These are phyloP conservation scores for Botrytis tulipae DNA, from an alignment of 2,329 filamentous ascomycete species.

Conservation along the genomic window DNA sequence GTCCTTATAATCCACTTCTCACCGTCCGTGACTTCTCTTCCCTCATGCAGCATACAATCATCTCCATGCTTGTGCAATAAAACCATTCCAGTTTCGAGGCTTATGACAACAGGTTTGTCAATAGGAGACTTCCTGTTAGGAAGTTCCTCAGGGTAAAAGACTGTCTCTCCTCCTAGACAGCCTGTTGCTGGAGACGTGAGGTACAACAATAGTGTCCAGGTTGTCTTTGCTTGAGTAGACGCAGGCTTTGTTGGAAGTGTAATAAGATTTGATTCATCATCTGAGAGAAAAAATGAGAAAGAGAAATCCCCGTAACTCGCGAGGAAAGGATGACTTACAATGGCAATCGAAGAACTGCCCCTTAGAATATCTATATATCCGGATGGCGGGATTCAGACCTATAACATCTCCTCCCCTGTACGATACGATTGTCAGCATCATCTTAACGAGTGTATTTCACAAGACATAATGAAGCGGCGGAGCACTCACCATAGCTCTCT, in stretches of 20 bases:
- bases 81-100: conserved; percentile 78
- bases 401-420: conserved; percentile 78
- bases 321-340: conserved; percentile 61
- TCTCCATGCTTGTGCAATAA: conserved; percentile 86
- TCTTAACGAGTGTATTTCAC: background rate
- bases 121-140: conserved; percentile 44
- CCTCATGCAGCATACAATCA: conserved; percentile 89
- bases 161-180: conserved; percentile 83
- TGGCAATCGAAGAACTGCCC: conserved; percentile 93
- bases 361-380: conserved; percentile 81
- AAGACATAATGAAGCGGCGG: background rate
- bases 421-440: conserved; percentile 9
- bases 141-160: conserved; percentile 76
- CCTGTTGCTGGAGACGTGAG: conserved; percentile 72
- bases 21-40: conserved; percentile 71
- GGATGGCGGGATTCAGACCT: conserved; percentile 85
- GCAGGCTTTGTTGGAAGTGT: conserved; percentile 49
- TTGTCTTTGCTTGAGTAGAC: conserved; percentile 64
- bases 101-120: conserved; percentile 66
- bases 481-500: conserved; percentile 35
- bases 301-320: conserved; percentile 12
- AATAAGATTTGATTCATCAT: conserved; percentile 82
- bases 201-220: conserved; percentile 89
- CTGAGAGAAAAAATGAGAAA: conserved; percentile 45
- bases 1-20: conserved; percentile 92